Evolutionary conservation across 257 asterid genomes (phyloP).

Genomic region (Nicotiana undulata): DNA sequence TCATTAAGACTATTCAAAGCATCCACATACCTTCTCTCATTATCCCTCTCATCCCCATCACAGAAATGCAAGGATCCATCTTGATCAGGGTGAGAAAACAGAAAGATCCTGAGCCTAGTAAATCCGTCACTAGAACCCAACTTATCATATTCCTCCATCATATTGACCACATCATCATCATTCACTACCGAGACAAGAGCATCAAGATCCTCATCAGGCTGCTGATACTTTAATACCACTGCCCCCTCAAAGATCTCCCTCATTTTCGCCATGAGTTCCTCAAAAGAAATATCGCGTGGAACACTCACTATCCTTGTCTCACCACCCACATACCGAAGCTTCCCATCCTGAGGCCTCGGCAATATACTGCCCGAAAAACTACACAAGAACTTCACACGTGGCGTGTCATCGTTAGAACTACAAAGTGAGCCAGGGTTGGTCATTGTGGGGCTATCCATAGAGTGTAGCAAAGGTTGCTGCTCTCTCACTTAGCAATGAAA

Average conservation of each 20-base stretch:
- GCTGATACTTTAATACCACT: slow-evolving; percentile 73
- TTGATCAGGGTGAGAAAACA: slow-evolving; percentile 60
- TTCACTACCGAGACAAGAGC: slow-evolving; percentile 95
- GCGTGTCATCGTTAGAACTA: slow-evolving; percentile 54
- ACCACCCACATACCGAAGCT: slow-evolving; percentile 93
- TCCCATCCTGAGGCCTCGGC: slow-evolving; percentile 97
- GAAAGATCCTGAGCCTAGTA: slow-evolving; percentile 77
- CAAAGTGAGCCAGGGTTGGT: slow-evolving; percentile 29
- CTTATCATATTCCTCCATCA: slow-evolving; percentile 99
- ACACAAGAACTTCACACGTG: slow-evolving; percentile 82
- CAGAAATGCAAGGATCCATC: slow-evolving; percentile 67
- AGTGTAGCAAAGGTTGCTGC: slow-evolving; percentile 14
- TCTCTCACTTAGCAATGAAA: slow-evolving; percentile 17
- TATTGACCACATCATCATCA: slow-evolving; percentile 89
- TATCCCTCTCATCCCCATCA: slow-evolving; percentile 89
- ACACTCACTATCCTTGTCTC: slow-evolving; percentile 86
- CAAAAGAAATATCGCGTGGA: slow-evolving; percentile 64
- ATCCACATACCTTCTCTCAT: slow-evolving; percentile 88
- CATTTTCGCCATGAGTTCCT: slow-evolving; percentile 87
- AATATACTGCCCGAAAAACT: slow-evolving; percentile 83
- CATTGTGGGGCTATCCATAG: slow-evolving; percentile 65
- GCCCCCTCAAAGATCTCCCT: slow-evolving; percentile 84
- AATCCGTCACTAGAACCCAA: slow-evolving; percentile 76
- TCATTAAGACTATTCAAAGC: slow-evolving; percentile 93
- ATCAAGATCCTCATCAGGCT: slow-evolving; percentile 97